Base-by-base conservation (phyloP, 2,329 filamentous ascomycete species). In the Fusarium clavum region DNA sequence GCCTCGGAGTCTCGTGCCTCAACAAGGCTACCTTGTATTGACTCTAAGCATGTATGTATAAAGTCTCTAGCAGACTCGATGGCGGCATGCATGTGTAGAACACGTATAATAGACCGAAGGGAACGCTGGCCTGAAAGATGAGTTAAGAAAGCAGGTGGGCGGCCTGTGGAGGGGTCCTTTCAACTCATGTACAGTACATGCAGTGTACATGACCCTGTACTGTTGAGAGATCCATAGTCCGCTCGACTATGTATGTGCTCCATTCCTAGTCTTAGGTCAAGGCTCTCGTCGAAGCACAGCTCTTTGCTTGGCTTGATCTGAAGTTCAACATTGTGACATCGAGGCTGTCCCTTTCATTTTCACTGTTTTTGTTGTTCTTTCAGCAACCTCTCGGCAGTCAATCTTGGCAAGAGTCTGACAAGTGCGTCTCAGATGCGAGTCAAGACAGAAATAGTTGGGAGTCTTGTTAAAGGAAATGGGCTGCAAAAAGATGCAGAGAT, bases 101-200 rank as follows among this genome's bases (percentile, higher is more conserved):
- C 48, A 49, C 32, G 56, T 47, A 47, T 25, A 40, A 22, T 22
- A 49, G 46, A 44, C 52, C 67, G 16, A 61, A 66, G 48, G 58
- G 43, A 70, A 53, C 47, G 22, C 13, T 61, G 67, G 67, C 34
- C 67, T 70, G 67, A 68, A 70, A 70, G 67, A 51, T 70, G 67
- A 70, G 67, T 68, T 71, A 71, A 64, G 67, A 64, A 54, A 54
- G 54, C 58, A 55, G 59, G 67, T 68, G 67, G 63, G 57, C 46
- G 54, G 67, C 32, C 44, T 70, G 32, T 64, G 62, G 67, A 70
- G 67, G 57, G 67, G 62, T 64, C 57, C 30, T 70, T 51, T n/a
- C 49, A 56, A 67, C 24, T 56, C 45, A 46, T 58, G 57, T 59
- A 63, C 57, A 57, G 61, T 57, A 44, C 29, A 38, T 38, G 30